Conservation (phyloP, 2,329 filamentous ascomycete genomes). For the Penicillium sp. region DNA sequence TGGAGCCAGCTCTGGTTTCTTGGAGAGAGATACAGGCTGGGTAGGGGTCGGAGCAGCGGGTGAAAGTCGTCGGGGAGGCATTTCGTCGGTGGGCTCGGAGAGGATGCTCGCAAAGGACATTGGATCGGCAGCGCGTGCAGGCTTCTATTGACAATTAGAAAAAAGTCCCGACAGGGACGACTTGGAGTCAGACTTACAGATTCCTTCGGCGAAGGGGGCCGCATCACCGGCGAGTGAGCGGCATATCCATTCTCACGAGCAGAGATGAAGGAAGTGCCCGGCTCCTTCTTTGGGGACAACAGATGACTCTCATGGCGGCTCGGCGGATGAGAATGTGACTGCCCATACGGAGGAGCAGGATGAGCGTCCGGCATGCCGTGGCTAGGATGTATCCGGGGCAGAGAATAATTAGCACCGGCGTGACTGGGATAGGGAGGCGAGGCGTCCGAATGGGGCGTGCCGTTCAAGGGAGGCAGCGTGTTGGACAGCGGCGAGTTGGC, state of each 20-base stretch:
- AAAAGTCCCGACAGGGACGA: not conserved
- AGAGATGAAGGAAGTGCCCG: constrained; percentile 30
- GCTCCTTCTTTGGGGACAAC: constrained; percentile 41
- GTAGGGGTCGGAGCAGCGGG: constrained; percentile 4
- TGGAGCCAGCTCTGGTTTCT: constrained; percentile 23
- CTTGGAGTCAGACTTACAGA: constrained; percentile 33
- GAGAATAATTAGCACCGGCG: constrained; percentile 28
- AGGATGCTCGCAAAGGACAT: constrained; percentile 98
- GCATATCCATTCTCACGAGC: constrained; percentile 30
- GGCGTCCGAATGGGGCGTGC: constrained; percentile 31
- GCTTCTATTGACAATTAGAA: constrained; percentile 51
- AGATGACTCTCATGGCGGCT: constrained; percentile 34
- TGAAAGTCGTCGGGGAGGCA: constrained; percentile 48
- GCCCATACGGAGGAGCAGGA: constrained; percentile 34
- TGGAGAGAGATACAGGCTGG: constrained; percentile 14
- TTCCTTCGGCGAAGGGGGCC: constrained; percentile 36
- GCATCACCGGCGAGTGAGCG: constrained; percentile 29
- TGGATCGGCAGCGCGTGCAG: constrained; percentile 72
- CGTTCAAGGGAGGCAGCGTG: constrained; percentile 39
- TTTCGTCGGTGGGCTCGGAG: constrained; percentile 67
- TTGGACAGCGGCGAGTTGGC: constrained; percentile 38
- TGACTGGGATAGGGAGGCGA: constrained; percentile 32
- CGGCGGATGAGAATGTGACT: constrained; percentile 41
- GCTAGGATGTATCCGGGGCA: constrained; percentile 33
- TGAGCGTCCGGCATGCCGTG: constrained; percentile 33